Base-by-base conservation (phyloP, 495 filamentous ascomycete species). In the Aspergillus egyptiacus region DNA sequence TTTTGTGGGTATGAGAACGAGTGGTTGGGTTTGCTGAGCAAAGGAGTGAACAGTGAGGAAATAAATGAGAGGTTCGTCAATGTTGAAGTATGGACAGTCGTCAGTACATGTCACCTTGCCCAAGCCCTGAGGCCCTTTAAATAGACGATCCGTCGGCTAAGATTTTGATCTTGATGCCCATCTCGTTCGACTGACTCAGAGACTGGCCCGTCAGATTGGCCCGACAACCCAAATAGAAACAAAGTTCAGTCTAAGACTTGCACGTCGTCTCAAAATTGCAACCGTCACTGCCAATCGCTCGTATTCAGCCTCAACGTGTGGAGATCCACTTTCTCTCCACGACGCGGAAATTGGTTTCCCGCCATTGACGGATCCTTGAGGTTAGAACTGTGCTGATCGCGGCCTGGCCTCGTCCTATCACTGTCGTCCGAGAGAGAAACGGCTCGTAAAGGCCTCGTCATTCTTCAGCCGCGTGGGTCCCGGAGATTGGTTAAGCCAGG, bases 281-380 rank as follows among this genome's bases (percentile, higher is more conserved):
- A 42, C 17, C 19, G 39, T 17, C 39, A 13, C 17, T 30, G 39
- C 10, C 39, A 13, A 28, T 42, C 39, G 2, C 39, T 42, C 39
- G 39, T 42, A 42, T 42, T 42, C 39, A 42, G 39, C 24, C 39
- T 42, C 24, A 30, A n/a, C n/a, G n/a, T n/a, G n/a, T n/a, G n/a
- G n/a, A n/a, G n/a, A n/a, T n/a, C n/a, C n/a, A n/a, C n/a, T n/a
- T n/a, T n/a, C n/a, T n/a, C n/a, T n/a, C n/a, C n/a, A n/a, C n/a
- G n/a, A n/a, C n/a, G n/a, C n/a, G n/a, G n/a, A n/a, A n/a, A n/a
- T n/a, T n/a, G n/a, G n/a, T n/a, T n/a, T n/a, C n/a, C n/a, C n/a
- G n/a, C n/a, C n/a, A n/a, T n/a, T n/a, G n/a, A n/a, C n/a, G n/a
- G n/a, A n/a, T n/a, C n/a, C n/a, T n/a, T n/a, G n/a, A n/a, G n/a